Base-by-base conservation (phyloP, 2,329 filamentous ascomycete species). In the Xylariaceae sp. region DNA sequence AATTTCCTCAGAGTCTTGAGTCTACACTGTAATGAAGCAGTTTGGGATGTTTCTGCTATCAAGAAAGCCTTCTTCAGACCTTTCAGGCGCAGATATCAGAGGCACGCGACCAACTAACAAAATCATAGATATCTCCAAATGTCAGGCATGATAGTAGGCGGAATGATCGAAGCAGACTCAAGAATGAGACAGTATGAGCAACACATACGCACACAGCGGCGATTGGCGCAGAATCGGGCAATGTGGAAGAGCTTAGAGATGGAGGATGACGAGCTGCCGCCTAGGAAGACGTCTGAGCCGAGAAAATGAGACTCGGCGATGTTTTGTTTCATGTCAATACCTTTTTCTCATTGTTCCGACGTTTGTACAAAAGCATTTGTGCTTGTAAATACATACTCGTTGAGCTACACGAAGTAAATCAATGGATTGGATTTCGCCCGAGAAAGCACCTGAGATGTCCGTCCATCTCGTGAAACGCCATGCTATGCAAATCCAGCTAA, bases 121-220 rank as follows among this genome's bases (percentile, higher is more conserved):
- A 27, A 35, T 6, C n/a, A 48, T 61, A 91, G 88, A 30, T 92
- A 89, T 64, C 73, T 91, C 14, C 87, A 90, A 67, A 89, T 90
- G 85, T 88, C 85, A n/a, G 85, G 83, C 52, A 91, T 91, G 87
- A 84, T 87, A n/a, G 62, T 89, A 32, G 88, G 88, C 39, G 78
- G 82, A 62, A 87, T 88, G 77, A 77, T 91, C 47, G 86, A 90
- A 71, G 88, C 87, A 2, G 88, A 92, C 62, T 70, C 74, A 48
- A 76, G 83, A 44, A 74, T 91, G 59, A 77, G 85, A 45, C 71
- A 77, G 51, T 89, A 87, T 60, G 86, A 90, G 66, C 74, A 82
- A 11, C 72, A 74, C 40, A 71, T 90, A 55, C 75, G 87, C 52
- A 76, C 82, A 63, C 78, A 86, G 60, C 81, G 83, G 62, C 79